Base-by-base conservation (phyloP, 2,329 filamentous ascomycete genomes). In the Alternaria burnsii region DNA sequence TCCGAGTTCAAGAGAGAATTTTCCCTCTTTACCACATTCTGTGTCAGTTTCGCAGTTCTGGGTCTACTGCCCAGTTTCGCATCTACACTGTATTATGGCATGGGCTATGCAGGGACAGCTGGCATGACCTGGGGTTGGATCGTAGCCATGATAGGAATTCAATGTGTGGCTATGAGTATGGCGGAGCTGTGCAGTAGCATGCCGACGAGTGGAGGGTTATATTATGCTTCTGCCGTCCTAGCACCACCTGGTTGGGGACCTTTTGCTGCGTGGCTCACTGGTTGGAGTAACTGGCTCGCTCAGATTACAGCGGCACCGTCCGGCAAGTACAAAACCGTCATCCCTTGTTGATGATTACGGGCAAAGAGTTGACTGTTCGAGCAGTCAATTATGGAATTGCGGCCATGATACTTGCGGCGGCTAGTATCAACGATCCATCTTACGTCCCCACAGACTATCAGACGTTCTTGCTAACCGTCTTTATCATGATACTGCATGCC, bases 61-160 rank as follows among this genome's bases (percentile, higher is more conserved):
- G 90, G 90, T 1, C 76, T 92, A 47, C 77, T 92, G 51, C 90
- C 90, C 0, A 90, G 87, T 62, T 91, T 92, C 69, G 90, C 89
- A 1, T 88, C 85, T 64, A 92, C 90, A 0, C 78, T 93, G 65
- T 89, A 85, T 71, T 92, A 91, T 83, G 89, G 89, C 66, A 87
- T 88, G 79, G 82, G 83, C 43, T 82, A 82, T 71, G 79, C 78
- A 7, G 79, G 80, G 1, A 81, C 78, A 0, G 78, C 79, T 28
- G 79, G 79, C 69, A 71, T 91, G 88, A 88, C 88, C 2, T 92
- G 90, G 90, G 90, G 90, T 5, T 93, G 90, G 90, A 78, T 92
- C 28, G 82, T 92, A 46, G 89, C 89, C 50, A 90, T 91, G 85
- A 67, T 89, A 5, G 91, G 91, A 41, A 91, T 92, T 40, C 86